Base-by-base conservation (phyloP, 2,329 filamentous ascomycete species). In the Penicillium italicum region DNA sequence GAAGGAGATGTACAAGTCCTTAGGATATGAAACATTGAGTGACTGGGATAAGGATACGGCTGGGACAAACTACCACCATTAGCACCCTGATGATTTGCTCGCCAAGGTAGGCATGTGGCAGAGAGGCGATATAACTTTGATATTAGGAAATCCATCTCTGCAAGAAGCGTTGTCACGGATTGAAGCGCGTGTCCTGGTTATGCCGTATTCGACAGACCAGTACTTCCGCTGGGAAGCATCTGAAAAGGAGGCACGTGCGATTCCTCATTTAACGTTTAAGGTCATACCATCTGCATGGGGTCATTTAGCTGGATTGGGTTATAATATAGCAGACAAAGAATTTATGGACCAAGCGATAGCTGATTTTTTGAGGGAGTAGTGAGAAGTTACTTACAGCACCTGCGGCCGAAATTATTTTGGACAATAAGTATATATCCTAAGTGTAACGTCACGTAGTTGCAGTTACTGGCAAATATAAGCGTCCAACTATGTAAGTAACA, bases 81-180 rank as follows among this genome's bases (percentile, higher is more conserved):
- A 77, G 77, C 67, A 77, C 58, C 69, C 77, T 0, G 74, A 80
- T 53, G 73, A 80, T 58, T 52, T 80, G 24, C 63, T 80, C 2
- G 62, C 66, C 1, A 69, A 75, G 65, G 64, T 77, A 18, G 55
- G 69, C 10, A 78, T 78, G 76, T 80, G 78, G 78, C 76, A 80
- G 60, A 64, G 62, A 26, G 68, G 64, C 33, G 75, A 77, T 48
- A 65, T 80, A 42, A 64, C 76, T 1, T 61, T 57, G 14, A 63
- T 64, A 0, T 46, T 58, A 14, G 58, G 53, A 9, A 55, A 43
- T 8, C 16, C 10, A 66, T 36, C 57, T 59, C 5, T 63, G 58
- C 36, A 62, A 60, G 12, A 54, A 44, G 6, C 60, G 50, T 1
- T 56, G n/a, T 46, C 43, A 33, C 60, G 42, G 11, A 31, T 44